phyloP scores from a whole-genome alignment of 2,329 filamentous ascomycete species.

The Dothideomycetidae sp. region DNA sequence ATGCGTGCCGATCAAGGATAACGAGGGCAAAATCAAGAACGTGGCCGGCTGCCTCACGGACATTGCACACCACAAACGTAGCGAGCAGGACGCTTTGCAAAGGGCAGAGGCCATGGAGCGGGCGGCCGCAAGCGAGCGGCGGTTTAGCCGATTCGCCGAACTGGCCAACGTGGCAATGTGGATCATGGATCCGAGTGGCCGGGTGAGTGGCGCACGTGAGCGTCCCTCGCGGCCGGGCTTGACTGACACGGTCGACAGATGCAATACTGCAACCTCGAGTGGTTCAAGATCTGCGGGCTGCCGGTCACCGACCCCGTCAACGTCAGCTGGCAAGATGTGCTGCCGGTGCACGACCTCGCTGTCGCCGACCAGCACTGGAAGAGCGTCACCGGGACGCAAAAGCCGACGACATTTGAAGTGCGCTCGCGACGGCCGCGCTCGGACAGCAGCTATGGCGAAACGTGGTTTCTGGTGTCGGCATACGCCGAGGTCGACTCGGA shows the following conservation, averaged over 20 bases:
- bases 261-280: conserved; percentile 32
- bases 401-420: conserved; percentile 29
- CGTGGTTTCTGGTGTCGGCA: conserved; percentile 13
- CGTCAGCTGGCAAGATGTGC: conserved; percentile 11
- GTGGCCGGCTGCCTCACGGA: conserved; percentile 17
- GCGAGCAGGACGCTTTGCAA: conserved; percentile 25
- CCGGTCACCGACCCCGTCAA: conserved; percentile 3
- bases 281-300: conserved; percentile 31
- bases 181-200: conserved; percentile 13
- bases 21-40: conserved; percentile 11
- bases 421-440: conserved; percentile 17
- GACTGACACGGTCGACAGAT: conserved; percentile 17
- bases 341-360: conserved; percentile 15
- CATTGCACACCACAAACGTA: conserved; percentile 16
- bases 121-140: conserved; percentile 24
- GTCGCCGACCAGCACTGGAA: neutral
- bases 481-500: conserved; percentile 18
- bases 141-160: conserved; percentile 16
- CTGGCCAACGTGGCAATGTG: conserved; percentile 23
- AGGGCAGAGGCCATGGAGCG: conserved; percentile 26
- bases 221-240: conserved; percentile 4
- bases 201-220: conserved; percentile 6
- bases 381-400: conserved; percentile 7
- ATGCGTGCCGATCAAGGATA: conserved; percentile 14
- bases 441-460: conserved; percentile 10